These are phyloP conservation scores for Citrullus colocynthis DNA, from an alignment of 306 rosid species.

Conservation along the genomic window DNA sequence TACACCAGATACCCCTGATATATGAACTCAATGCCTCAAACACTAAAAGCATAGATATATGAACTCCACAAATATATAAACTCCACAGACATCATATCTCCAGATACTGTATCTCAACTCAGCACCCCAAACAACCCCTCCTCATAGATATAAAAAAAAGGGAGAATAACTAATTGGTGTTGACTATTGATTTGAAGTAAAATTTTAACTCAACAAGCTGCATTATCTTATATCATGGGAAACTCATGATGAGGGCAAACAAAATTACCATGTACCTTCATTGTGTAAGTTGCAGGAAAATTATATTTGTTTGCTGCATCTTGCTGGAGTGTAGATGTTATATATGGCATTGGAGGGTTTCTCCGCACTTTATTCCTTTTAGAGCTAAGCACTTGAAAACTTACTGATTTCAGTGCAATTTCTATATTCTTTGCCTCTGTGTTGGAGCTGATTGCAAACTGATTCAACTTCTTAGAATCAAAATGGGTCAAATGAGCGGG, in stretches of 20 bases:
- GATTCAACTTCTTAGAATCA: conserved; percentile 57
- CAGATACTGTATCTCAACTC: too few relatives aligned
- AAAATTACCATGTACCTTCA: conserved; percentile 51
- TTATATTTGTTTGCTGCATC: conserved; percentile 83
- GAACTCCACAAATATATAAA: too few relatives aligned
- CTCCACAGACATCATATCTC: too few relatives aligned
- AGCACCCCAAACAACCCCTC: too few relatives aligned
- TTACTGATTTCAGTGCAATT: conserved; percentile 27
- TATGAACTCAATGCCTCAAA: too few relatives aligned
- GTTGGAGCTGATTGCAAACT: conserved; percentile 55
- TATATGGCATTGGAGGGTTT: conserved; percentile 86
- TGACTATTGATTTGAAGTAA: background rate
- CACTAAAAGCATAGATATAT: too few relatives aligned
- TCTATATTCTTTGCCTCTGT: conserved; percentile 45
- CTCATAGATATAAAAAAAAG: too few relatives aligned
- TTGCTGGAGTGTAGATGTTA: conserved; percentile 98
- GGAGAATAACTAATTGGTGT: background rate
- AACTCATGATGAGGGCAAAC: background rate
- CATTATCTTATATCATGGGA: background rate
- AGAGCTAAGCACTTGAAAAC: conserved; percentile 40
- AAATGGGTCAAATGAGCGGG: conserved; percentile 62
- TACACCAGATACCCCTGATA: too few relatives aligned
- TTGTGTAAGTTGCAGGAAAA: conserved; percentile 56
- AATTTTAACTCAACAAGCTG: background rate
- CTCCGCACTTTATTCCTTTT: conserved; percentile 46